Evolutionary conservation across 2,329 filamentous ascomycete genomes (phyloP).

Genomic region (Teratosphaeria epicoccoides): DNA sequence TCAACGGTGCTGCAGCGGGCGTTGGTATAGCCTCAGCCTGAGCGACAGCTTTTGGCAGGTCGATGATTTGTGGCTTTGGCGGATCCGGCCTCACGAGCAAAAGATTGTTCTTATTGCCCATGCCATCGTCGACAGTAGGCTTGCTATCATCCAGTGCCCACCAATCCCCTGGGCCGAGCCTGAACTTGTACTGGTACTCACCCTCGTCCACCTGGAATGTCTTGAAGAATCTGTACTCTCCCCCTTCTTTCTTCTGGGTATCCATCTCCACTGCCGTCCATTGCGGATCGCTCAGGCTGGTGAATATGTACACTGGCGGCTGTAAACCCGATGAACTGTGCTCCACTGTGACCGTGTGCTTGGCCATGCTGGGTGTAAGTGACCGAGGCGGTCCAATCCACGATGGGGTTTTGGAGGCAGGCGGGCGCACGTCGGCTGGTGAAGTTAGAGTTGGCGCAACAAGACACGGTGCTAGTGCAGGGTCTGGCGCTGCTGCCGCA

Average conservation of each 20-base stretch:
- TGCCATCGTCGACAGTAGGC: constrained; percentile 44
- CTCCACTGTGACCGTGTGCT: constrained; percentile 44
- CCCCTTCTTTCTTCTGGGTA: constrained; percentile 35
- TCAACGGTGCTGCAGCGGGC: not conserved
- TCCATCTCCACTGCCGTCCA: constrained; percentile 62
- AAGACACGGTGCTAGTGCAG: not conserved
- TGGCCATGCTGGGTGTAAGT: constrained; percentile 17
- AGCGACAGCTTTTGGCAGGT: not conserved
- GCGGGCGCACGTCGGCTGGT: not conserved
- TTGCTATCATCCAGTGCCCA: constrained; percentile 57
- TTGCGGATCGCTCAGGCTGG: constrained; percentile 54
- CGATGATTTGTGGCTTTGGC: constrained; percentile 14
- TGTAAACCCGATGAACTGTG: constrained; percentile 50
- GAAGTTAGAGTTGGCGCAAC: not conserved
- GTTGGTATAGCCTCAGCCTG: not conserved
- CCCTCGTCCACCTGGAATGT: constrained; percentile 45
- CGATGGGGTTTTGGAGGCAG: constrained; percentile 9
- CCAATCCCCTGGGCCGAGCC: constrained; percentile 55
- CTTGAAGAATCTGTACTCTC: constrained; percentile 48
- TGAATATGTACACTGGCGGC: constrained; percentile 61
- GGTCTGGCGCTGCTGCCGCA: not conserved
- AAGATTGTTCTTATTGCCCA: constrained; percentile 45
- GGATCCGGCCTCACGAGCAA: constrained; percentile 25
- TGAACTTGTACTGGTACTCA: constrained; percentile 65
- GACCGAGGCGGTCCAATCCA: constrained; percentile 21